Base-by-base conservation (phyloP, 164 flowering plant species). In the Berberis vulgaris region DNA sequence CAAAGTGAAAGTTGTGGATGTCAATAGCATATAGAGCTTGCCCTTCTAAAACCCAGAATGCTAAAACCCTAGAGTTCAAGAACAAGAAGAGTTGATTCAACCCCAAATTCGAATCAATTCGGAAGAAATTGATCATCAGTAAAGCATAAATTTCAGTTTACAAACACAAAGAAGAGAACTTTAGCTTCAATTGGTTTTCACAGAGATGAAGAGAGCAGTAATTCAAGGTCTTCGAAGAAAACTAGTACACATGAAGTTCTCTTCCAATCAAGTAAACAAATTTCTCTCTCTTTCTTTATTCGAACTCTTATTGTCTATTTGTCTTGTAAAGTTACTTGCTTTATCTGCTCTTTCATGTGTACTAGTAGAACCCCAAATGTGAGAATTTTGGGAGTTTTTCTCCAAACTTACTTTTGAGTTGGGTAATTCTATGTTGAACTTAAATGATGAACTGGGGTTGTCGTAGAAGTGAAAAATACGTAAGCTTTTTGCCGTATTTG, bases 151-250 rank as follows among this genome's bases (percentile, higher is more conserved):
- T 26, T 26, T 26, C 26, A 26, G 26, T 26, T 26, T 26, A 26
- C 26, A 26, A 26, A 26, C 26, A 26, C 26, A 26, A 26, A 26
- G 26, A 26, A 26, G 26, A 26, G 26, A 26, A 26, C 26, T 26
- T 26, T 26, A 26, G 0, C 26, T 26, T 26, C 26, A 26, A 26
- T 26, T 26, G 26, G 0, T 26, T 26, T 26, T 26, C 26, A 26
- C 26, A 26, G 26, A 26, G 26, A 26, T 26, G 26, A 13, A 50
- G 41, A 45, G 57, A 41, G 45, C 62, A 67, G 60, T 57, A 65
- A 82, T 82, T 81, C 77, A 69, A 62, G 61, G 59, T 8, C 60
- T 79, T 12, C 53, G 69, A 43, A 69, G 77, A 64, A 76, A 67
- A 55, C 58, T 79, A 6, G 10, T 69, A 4, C 64, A 67, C 26